Conservation (phyloP, 2,329 filamentous ascomycete genomes). For the Xylaria sp. region DNA sequence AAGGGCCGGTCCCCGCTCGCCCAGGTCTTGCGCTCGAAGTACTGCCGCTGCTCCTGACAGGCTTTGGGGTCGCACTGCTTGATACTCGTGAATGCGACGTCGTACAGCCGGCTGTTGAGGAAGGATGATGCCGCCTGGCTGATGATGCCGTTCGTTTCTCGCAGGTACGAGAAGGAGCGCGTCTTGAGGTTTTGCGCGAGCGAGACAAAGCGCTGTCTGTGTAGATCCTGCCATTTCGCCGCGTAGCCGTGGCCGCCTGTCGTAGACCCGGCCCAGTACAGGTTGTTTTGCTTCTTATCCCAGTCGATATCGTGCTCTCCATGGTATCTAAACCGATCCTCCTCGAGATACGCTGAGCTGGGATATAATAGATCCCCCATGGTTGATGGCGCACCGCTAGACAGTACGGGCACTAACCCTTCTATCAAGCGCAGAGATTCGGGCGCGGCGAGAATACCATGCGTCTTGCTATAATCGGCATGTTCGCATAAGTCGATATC, state of each 20-base stretch:
- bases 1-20: conserved; percentile 53
- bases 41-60: conserved; percentile 52
- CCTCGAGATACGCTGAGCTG: conserved; percentile 61
- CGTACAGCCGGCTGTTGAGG: conserved; percentile 54
- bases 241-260: conserved; percentile 59
- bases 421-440: conserved; percentile 56
- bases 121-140: conserved; percentile 46
- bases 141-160: conserved; percentile 38
- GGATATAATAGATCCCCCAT: conserved; percentile 66
- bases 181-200: conserved; percentile 51
- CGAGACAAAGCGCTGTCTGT: conserved; percentile 60
- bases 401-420: conserved; percentile 59
- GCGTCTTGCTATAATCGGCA: conserved; percentile 55
- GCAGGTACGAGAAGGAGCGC: conserved; percentile 51
- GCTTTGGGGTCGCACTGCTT: conserved; percentile 56
- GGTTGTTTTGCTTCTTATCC: conserved; percentile 60
- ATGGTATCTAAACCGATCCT: conserved; percentile 56
- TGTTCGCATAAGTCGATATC: conserved; percentile 58
- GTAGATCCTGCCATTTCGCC: conserved; percentile 55
- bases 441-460: conserved; percentile 60
- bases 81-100: conserved; percentile 59
- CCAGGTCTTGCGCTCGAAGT: conserved; percentile 50
- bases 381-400: conserved; percentile 57
- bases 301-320: conserved; percentile 56
- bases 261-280: conserved; percentile 69